Conservation (phyloP, 2,329 filamentous ascomycete species). For the Incumbomyces delicatus region DNA sequence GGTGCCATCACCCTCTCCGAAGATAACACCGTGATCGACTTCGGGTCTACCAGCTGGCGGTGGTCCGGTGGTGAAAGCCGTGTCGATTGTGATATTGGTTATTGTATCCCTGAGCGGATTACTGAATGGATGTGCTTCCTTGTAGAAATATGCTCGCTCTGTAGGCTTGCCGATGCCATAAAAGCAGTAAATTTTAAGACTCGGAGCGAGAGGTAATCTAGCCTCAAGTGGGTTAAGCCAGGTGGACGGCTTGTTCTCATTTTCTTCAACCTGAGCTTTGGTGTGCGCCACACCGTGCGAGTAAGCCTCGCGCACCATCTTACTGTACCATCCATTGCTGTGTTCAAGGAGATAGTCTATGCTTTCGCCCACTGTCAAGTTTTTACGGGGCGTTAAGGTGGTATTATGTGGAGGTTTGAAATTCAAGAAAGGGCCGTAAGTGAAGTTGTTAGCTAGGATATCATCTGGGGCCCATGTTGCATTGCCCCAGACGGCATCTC, state of each 20-base stretch:
- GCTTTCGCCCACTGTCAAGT: conserved; percentile 72
- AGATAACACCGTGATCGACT: conserved; percentile 78
- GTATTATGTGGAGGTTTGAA: conserved; percentile 61
- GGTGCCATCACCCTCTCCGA: conserved; percentile 93
- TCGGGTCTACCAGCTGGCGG: conserved; percentile 4
- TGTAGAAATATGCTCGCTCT: conserved; percentile 87
- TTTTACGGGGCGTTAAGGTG: conserved; percentile 36
- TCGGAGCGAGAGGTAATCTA: conserved; percentile 74
- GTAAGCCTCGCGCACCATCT: conserved; percentile 64
- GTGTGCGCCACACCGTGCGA: conserved; percentile 83
- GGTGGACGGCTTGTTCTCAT: conserved; percentile 65
- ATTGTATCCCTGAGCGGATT: conserved; percentile 34
- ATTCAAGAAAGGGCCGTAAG: conserved; percentile 73
- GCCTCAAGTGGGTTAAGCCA: conserved; percentile 97
- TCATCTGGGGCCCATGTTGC: conserved; percentile 82
- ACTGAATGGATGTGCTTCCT: conserved; percentile 38
- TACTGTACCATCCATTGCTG: conserved; percentile 75
- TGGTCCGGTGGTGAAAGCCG: conserved; percentile 42
- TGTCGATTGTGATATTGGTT: conserved; percentile 66
- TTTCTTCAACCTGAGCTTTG: conserved; percentile 66
- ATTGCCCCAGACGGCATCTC: conserved; percentile 92
- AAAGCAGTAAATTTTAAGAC: conserved; percentile 92
- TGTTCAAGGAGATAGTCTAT: conserved; percentile 68
- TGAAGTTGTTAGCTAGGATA: conserved; percentile 40
- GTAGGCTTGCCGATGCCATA: conserved; percentile 91